These are phyloP conservation scores for Pythium aphanidermatum DNA, from an alignment of 352 stramenopile genomes.

Conservation along the genomic window DNA sequence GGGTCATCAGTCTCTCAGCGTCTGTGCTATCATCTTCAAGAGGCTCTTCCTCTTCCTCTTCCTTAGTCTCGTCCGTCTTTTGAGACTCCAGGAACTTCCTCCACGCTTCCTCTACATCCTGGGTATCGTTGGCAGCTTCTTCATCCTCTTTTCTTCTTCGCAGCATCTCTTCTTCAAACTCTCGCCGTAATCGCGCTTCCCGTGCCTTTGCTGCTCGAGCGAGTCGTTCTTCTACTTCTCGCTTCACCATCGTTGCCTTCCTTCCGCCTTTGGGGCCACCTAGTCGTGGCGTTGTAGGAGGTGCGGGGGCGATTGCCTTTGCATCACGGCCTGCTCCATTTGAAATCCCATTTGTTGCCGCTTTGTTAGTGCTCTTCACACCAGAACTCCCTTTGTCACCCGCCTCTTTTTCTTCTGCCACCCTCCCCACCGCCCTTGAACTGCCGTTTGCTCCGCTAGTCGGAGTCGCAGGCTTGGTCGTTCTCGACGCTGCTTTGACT, in stretches of 20 bases:
- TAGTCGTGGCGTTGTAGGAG: no score
- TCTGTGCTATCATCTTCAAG: not conserved
- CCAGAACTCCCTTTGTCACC: no score
- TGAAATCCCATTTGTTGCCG: no score
- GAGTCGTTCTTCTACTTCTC: slow-evolving; percentile 3
- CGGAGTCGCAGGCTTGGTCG: no score
- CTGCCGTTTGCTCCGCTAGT: no score
- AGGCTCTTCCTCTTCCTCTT: slow-evolving; percentile 3
- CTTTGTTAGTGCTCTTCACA: no score
- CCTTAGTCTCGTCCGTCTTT: slow-evolving; percentile 3
- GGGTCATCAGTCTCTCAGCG: not conserved
- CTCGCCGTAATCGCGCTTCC: slow-evolving; percentile 7
- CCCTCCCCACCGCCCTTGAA: not conserved
- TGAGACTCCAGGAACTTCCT: slow-evolving; percentile 46
- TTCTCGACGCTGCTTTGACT: no score
- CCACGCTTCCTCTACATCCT: slow-evolving; percentile 56
- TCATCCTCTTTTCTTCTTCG: slow-evolving; percentile 28
- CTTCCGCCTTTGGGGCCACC: no score
- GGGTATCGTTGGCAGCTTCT: slow-evolving; percentile 35
- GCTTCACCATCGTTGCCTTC: not conserved
- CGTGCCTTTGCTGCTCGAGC: slow-evolving; percentile 3
- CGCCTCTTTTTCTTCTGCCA: slow-evolving; percentile 6
- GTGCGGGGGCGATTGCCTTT: no score
- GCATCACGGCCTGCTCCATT: no score
- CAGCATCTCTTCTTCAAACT: slow-evolving; percentile 15